These are phyloP conservation scores for Lentinula guzmanii DNA, from an alignment of 768 basidiomycete species.

Conservation along the genomic window DNA sequence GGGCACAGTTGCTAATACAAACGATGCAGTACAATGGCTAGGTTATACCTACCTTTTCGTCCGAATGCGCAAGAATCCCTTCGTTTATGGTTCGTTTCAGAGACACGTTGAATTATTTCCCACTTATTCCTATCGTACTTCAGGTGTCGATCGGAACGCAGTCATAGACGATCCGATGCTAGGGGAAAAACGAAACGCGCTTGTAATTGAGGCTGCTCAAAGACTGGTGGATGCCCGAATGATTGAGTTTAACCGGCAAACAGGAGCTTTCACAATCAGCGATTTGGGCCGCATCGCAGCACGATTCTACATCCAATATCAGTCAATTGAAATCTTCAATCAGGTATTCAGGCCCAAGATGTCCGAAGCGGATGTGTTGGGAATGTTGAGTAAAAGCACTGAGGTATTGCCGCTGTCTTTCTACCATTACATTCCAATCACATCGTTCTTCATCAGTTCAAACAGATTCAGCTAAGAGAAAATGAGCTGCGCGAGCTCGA, in stretches of 20 bases:
- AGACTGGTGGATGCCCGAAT: constrained; percentile 68
- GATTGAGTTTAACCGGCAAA: constrained; percentile 66
- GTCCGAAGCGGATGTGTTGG: constrained; percentile 90
- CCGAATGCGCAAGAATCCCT: constrained; percentile 89
- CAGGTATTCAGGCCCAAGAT: constrained; percentile 69
- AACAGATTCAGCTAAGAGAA: constrained; percentile 92
- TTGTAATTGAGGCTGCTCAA: constrained; percentile 62
- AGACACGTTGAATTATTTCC: neutral
- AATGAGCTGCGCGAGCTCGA: constrained; percentile 83
- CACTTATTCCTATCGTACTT: constrained; percentile 6
- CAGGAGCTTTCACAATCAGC: constrained; percentile 63
- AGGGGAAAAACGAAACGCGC: constrained; percentile 57
- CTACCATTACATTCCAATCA: neutral
- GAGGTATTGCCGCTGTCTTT: constrained; percentile 49
- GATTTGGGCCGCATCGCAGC: constrained; percentile 95
- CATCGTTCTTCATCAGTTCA: constrained; percentile 51
- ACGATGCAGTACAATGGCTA: constrained; percentile 90
- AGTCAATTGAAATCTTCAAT: constrained; percentile 86
- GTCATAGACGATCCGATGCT: constrained; percentile 68
- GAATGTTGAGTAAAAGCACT: constrained; percentile 82
- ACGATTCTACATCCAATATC: constrained; percentile 88
- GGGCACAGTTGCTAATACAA: constrained; percentile 84
- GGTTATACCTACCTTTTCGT: constrained; percentile 97
- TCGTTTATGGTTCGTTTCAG: constrained; percentile 61
- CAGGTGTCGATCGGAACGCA: constrained; percentile 72